Percentiles rank a stretch among this genome's conserved stretches.
Evolutionary conservation across 306 rosid genomes (phyloP).

Genomic region (Cucurbita argyrosperma): DNA sequence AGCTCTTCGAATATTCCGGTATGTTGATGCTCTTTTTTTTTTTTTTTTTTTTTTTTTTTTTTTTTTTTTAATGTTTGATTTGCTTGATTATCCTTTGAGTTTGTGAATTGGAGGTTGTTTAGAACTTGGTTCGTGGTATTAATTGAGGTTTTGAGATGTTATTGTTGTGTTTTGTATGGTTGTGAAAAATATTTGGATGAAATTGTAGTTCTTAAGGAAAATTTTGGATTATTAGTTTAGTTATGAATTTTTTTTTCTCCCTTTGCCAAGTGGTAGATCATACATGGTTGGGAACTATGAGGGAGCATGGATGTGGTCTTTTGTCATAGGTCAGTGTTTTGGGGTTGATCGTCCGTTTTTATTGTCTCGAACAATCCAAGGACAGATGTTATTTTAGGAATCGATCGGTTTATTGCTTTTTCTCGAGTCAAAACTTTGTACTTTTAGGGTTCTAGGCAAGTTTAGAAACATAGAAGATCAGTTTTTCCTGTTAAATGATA

Average conservation of each 20-base stretch:
- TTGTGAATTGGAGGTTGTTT: slow-evolving; percentile 4
- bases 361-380: neutral
- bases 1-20: slow-evolving; percentile 73
- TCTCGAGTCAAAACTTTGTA: neutral
- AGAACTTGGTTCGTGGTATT: neutral
- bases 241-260: neutral
- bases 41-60: neutral
- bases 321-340: neutral
- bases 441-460: neutral
- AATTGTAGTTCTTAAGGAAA: neutral
- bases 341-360: neutral
- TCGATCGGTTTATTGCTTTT: neutral
- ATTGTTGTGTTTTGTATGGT: neutral
- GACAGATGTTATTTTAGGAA: neutral
- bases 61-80: neutral
- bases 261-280: neutral
- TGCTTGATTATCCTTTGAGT: neutral
- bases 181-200: neutral
- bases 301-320: neutral
- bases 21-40: slow-evolving; percentile 3
- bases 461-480: neutral
- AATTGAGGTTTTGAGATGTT: neutral
- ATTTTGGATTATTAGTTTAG: neutral
- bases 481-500: neutral
- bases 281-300: neutral